These are phyloP conservation scores for Raphidocelis subcapitata DNA, from an alignment of 139 green algal species.

Conservation along the genomic window DNA sequence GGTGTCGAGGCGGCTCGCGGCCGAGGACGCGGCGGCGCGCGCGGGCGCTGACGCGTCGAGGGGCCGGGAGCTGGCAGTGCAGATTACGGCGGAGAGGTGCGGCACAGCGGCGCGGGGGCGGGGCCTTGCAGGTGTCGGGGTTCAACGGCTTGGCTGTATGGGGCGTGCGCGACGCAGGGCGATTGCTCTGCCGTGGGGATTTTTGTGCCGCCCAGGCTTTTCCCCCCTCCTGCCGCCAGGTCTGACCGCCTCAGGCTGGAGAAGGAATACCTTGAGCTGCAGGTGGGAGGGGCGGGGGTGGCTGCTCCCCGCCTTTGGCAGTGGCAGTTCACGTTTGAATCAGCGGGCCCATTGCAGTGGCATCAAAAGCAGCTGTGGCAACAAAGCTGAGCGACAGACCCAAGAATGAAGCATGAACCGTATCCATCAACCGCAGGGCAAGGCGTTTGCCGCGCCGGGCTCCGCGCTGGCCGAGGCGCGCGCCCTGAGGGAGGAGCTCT, in stretches of 20 bases:
- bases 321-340: too few species aligned
- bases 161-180: too few species aligned
- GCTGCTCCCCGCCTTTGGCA: too few species aligned
- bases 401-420: too few species aligned
- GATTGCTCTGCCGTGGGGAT: too few species aligned
- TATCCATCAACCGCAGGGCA: constrained; percentile 13
- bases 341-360: too few species aligned
- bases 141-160: too few species aligned
- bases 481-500: constrained; percentile 50
- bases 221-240: constrained; percentile 13
- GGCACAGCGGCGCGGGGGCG: too few species aligned
- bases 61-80: constrained; percentile 27
- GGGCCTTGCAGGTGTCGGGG: too few species aligned
- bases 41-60: constrained; percentile 28
- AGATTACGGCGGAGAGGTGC: constrained; percentile 26
- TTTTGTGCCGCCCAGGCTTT: not conserved
- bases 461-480: constrained; percentile 45
- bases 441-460: constrained; percentile 39
- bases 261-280: constrained; percentile 55
- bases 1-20: constrained; percentile 2
- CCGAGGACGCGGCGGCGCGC: constrained; percentile 45
- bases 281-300: too few species aligned
- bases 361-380: too few species aligned
- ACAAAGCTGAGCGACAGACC: too few species aligned
- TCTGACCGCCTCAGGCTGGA: constrained; percentile 68